Base-by-base conservation (phyloP, 345 rosid genomes). In the Erucastrum elatum region DNA sequence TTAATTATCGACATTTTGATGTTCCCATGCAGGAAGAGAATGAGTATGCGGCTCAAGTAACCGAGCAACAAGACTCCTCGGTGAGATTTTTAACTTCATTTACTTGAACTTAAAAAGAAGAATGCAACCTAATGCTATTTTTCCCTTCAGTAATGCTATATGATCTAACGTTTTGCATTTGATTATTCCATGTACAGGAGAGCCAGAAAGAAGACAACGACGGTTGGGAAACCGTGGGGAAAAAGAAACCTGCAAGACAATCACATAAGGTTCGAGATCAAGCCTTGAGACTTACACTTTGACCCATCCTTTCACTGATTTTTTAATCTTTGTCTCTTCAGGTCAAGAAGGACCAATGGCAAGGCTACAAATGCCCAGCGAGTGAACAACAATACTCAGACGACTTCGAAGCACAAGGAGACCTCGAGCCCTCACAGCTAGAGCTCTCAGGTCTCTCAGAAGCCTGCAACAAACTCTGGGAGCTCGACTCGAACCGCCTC, bases 401-500 rank as follows among this genome's bases (percentile, higher is more conserved):
- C 31, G 90, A 89, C n/a, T 84, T 82, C 72, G 86, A 86, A 71
- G 76, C 75, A 9, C 75, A 81, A 33, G 79, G 64, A 16, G 69
- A 72, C 73, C 73, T 89, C 62, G 83, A 86, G 63, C 95, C 98
- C 62, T 84, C 90, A 16, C 64, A 84, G 56, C 90, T 85, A 13
- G 98, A 94, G 84, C 94, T 94, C 73, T 72, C 89, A 58, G 90
- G 90, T 74, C 79, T 94, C 12, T 90, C 94, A 33, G 87, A 83
- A 83, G 98, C 96, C 77, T 94, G 97, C 84, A 85, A 86, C 88
- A 90, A 74, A 82, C 91, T 94, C 39, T 94, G 98, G 98, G 89
- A 94, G 82, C 94, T 92, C 12, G 97, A 94, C 70, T 63, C 63
- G 0, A 92, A 91, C 82, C 93, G 98, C 41, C 83, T 92, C 81